Evolutionary conservation across 1,139 yeast species (phyloP).

Genomic region (Hansenula lynferdii): DNA sequence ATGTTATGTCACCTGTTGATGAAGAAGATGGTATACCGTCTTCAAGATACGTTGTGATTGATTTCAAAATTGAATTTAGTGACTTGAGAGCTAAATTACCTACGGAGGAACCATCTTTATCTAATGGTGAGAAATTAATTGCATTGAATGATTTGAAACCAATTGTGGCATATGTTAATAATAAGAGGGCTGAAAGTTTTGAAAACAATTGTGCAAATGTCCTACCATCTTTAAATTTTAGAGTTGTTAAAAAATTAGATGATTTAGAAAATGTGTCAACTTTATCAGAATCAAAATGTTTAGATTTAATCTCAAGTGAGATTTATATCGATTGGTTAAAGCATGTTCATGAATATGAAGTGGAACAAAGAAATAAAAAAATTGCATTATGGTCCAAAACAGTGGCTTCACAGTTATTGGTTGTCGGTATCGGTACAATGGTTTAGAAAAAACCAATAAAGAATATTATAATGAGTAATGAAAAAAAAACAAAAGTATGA

Average conservation of each 20-base stretch:
- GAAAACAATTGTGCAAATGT: conserved; percentile 12
- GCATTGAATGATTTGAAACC: conserved; percentile 57
- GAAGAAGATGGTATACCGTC: conserved; percentile 20
- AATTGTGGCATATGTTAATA: conserved; percentile 55
- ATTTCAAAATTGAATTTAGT: conserved; percentile 56
- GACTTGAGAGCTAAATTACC: conserved; percentile 61
- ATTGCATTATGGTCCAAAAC: conserved; percentile 56
- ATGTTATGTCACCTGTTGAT: conserved; percentile 58
- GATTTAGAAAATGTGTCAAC: conserved; percentile 45
- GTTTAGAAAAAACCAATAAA: too few species aligned
- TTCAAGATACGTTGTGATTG: conserved; percentile 55
- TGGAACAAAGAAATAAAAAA: conserved; percentile 41
- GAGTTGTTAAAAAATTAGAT: conserved; percentile 55
- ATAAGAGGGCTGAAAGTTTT: conserved; percentile 24
- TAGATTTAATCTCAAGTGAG: conserved; percentile 53
- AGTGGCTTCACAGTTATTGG: conserved; percentile 51
- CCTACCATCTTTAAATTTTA: conserved; percentile 29
- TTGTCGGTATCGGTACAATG: conserved; percentile 57
- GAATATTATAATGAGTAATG: too few species aligned
- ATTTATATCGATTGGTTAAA: conserved; percentile 52
- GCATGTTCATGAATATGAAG: conserved; percentile 43
- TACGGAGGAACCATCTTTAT: conserved; percentile 43
- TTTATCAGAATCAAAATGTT: conserved; percentile 44
- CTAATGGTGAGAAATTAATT: conserved; percentile 51
- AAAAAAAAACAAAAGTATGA: too few species aligned